Evolutionary conservation across 495 filamentous ascomycete species (phyloP), one percentile per base, ranked within the genome.

Genomic region (Hyphodiscus hymeniophilus): DNA sequence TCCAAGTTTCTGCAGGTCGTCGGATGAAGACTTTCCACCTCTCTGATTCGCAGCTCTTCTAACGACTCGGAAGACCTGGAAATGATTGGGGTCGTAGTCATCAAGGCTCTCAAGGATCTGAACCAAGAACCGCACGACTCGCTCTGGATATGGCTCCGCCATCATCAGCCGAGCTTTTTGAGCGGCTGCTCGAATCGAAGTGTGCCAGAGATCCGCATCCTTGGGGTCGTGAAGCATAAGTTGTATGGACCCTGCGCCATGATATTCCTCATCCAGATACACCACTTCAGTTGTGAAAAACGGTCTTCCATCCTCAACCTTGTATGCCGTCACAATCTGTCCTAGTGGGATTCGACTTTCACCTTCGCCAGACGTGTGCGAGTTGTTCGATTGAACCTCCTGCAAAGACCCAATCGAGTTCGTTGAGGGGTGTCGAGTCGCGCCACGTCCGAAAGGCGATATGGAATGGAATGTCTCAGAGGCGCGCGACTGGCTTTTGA

Each of bases 11-110:
- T 85, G 78, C 15, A 92, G 69, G 52, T 89, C 79, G 50, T 96
- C 92, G 20, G 81, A 77, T 44, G 85, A 85, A 22, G 80, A 52
- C 67, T 67, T 44, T 56, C 62, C 38, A 48, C 74, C 75, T 38
- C 70, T 66, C 34, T 66, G 65, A 56, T 78, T 81, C 59, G 61
- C 73, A 17, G 72, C 74, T 44, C 89, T 82, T 52, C 89, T 83
- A 22, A 94, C 79, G 12, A 95, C 85, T 12, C 85, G 82, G 63
- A 87, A 96, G 52, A 96, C 82, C 47, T 85, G 79, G 57, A 89
- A 83, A 35, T 77, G 75, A 15, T 68, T 66, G 40, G 82, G 79
- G 44, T 82, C 75, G 58, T 88, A 89, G 58, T 85, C 80, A 38
- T 80, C 71, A 20, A 71, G 59, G 47, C 71, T 67, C 50, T 87